Percentiles rank a stretch among this genome's conserved stretches.
Conservation (phyloP, 768 basidiomycete species). For the Rhizopogon vesiculosus region DNA sequence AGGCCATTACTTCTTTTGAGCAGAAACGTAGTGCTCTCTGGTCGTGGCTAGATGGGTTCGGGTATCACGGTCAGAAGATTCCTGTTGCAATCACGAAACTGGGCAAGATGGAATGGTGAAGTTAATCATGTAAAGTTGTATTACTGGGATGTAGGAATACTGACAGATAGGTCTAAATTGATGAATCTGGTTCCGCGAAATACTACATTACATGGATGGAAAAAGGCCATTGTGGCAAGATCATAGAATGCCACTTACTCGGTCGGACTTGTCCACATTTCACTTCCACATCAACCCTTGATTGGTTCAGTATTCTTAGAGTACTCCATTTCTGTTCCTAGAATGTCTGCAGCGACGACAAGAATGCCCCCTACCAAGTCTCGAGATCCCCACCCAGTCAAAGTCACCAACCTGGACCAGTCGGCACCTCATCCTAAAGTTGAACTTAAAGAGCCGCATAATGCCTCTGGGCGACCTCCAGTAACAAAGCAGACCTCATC, state of each 20-base stretch:
- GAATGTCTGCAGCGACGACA: constrained; percentile 6
- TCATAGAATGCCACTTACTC: too few relatives aligned
- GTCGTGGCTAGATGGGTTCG: constrained; percentile 98
- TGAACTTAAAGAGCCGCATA: constrained; percentile 9
- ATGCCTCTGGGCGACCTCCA: constrained; percentile 12
- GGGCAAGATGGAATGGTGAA: constrained; percentile 67
- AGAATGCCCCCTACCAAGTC: constrained; percentile 9
- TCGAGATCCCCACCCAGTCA: constrained; percentile 10
- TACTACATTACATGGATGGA: too few relatives aligned
- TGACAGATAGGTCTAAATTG: neutral
- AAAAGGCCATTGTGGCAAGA: too few relatives aligned
- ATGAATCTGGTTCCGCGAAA: constrained; percentile 1
- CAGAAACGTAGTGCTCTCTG: constrained; percentile 66
- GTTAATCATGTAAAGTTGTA: neutral
- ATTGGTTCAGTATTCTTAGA: neutral
- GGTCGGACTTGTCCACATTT: too few relatives aligned
- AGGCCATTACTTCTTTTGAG: constrained; percentile 78
- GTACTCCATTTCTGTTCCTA: neutral
- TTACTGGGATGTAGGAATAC: neutral
- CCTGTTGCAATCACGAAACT: constrained; percentile 41
- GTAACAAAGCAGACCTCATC: constrained; percentile 19
- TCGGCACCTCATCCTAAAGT: constrained; percentile 10
- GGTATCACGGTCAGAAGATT: constrained; percentile 78
- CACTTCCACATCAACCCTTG: too few relatives aligned
- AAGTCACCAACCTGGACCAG: constrained; percentile 5